Evolutionary conservation across 352 stramenopile genomes (phyloP), one percentile per base, ranked within the genome.

Genomic region (Phytopythium chamaehyphon): DNA sequence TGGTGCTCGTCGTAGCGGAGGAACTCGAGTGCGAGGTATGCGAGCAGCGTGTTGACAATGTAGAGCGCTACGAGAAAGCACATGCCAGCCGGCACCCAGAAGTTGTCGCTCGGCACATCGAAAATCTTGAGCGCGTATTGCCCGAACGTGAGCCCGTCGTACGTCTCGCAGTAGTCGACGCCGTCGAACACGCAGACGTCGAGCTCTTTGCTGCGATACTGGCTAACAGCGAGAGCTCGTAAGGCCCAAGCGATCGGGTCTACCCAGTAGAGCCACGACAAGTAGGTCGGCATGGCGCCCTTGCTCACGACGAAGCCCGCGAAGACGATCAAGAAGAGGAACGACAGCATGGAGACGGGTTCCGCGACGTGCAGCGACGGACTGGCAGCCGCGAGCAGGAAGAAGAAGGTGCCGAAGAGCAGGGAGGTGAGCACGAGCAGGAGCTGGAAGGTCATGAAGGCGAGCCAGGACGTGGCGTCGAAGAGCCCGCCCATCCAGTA

Each of bases 401-500:
- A 79, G 33, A 80, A 81, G 57, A 62, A 83, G 6, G 66, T 51
- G 3, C 53, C 55, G 7, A 81, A 81, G 2, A 61, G 47, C 24
- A 86, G 22, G 16, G 73, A 74, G 16, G 67, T 66, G 23, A 79
- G 38, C 45, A 86, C 51, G 0, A 83, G 44, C 16, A 77, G 57
- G 24, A 59, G 21, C 26, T 76, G 45, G 55, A 69, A 87, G 14
- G 65, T 49, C 4, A 83, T 19, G 36, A 78, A 86, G 6, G 28
- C 28, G 28, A 37, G 31, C 45, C 58, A 28, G 37, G 44, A 37
- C 31, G 47, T 49, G 9, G 77, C 54, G 7, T 57, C 42, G 11
- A 61, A 56, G 33, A 77, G 73, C 9, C 83, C 83, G 51, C 87
- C 80, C 48, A 93, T 72, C 65, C 76, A 95, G 57, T 93, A 95